Percentiles rank a stretch among this genome's conserved stretches.
phyloP scores from a whole-genome alignment of 345 rosid genomes.

The Orychophragmus violaceus region DNA sequence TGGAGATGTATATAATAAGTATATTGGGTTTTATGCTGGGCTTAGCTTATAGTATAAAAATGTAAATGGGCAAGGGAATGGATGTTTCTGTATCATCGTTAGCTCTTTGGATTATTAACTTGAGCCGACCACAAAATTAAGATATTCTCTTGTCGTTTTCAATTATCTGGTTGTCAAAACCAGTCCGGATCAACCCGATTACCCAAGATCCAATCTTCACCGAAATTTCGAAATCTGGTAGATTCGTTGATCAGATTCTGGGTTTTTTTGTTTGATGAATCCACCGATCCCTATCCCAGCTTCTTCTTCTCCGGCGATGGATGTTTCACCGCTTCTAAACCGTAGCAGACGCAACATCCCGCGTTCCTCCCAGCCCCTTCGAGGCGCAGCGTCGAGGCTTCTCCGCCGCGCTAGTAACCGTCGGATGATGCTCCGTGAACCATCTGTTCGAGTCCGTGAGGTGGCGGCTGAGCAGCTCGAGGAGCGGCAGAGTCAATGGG shows the following conservation, averaged over 20 bases:
- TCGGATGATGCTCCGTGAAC: constrained; percentile 71
- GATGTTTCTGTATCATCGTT: too few species aligned
- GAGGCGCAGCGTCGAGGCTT: constrained; percentile 58
- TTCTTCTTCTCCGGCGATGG: constrained; percentile 35
- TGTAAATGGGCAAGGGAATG: too few species aligned
- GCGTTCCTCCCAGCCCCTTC: constrained; percentile 45
- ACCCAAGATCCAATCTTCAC: neutral
- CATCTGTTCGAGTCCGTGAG: constrained; percentile 75
- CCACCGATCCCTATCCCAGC: constrained; percentile 29
- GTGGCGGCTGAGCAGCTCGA: constrained; percentile 91
- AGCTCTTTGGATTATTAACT: too few species aligned
- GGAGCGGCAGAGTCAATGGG: constrained; percentile 72
- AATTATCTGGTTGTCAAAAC: too few species aligned
- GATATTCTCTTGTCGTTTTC: too few species aligned
- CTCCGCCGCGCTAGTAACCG: constrained; percentile 77
- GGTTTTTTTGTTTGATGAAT: constrained; percentile 25
- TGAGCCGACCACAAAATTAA: too few species aligned
- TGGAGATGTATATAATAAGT: too few species aligned
- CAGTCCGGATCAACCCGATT: constrained; percentile 7
- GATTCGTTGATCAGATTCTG: too few species aligned
- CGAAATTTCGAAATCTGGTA: neutral
- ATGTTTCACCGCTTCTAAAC: constrained; percentile 45
- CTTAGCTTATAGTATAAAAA: too few species aligned
- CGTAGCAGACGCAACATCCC: constrained; percentile 57
- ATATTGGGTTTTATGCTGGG: too few species aligned